These are phyloP conservation scores for Cercophora samala DNA, from an alignment of 495 filamentous ascomycete genomes.

Conservation along the genomic window DNA sequence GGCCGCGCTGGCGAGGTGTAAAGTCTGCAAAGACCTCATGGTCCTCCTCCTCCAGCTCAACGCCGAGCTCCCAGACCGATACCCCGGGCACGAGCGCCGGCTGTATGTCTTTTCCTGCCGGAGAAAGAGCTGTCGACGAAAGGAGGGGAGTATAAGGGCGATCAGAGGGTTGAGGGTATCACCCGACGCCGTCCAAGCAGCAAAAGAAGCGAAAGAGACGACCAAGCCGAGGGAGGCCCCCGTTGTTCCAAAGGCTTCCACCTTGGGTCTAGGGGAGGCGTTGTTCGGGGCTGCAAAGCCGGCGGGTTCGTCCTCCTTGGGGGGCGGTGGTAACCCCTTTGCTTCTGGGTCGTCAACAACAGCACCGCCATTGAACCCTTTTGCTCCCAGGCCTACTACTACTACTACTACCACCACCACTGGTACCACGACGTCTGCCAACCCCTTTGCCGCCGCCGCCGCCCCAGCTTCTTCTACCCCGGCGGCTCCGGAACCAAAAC, in stretches of 20 bases:
- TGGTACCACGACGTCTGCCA: slow-evolving; percentile 22
- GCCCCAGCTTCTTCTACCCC: slow-evolving; percentile 4
- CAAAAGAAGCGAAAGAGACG: slow-evolving; percentile 24
- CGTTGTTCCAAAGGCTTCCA: slow-evolving; percentile 18
- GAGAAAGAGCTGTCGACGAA: slow-evolving; percentile 74
- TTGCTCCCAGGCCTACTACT: slow-evolving; percentile 31
- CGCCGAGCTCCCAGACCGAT: slow-evolving; percentile 80
- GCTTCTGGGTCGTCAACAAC: slow-evolving; percentile 39
- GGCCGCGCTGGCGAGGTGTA: slow-evolving; percentile 78
- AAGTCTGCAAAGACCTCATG: slow-evolving; percentile 81
- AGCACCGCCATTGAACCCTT: slow-evolving; percentile 32
- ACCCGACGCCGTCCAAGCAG: slow-evolving; percentile 24
- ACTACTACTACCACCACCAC: too few species aligned
- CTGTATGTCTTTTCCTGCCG: slow-evolving; percentile 81
- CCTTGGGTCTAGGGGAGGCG: slow-evolving; percentile 48
- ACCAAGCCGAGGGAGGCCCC: slow-evolving; percentile 19
- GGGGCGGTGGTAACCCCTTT: slow-evolving; percentile 51
- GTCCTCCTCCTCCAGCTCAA: slow-evolving; percentile 85
- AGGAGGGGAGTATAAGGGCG: slow-evolving; percentile 72
- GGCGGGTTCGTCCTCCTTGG: slow-evolving; percentile 19
- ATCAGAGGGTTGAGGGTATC: slow-evolving; percentile 60
- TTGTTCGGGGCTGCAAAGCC: slow-evolving; percentile 54
- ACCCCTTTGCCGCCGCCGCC: slow-evolving; percentile 35
- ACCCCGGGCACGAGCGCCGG: slow-evolving; percentile 79
- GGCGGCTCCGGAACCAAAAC: slow-evolving; percentile 17